A percentile compares a stretch with the other conserved stretches of the same genome.
Evolutionary conservation across 148 eudicot species (phyloP).

Genomic region (Rhododendron kiyosumense): DNA sequence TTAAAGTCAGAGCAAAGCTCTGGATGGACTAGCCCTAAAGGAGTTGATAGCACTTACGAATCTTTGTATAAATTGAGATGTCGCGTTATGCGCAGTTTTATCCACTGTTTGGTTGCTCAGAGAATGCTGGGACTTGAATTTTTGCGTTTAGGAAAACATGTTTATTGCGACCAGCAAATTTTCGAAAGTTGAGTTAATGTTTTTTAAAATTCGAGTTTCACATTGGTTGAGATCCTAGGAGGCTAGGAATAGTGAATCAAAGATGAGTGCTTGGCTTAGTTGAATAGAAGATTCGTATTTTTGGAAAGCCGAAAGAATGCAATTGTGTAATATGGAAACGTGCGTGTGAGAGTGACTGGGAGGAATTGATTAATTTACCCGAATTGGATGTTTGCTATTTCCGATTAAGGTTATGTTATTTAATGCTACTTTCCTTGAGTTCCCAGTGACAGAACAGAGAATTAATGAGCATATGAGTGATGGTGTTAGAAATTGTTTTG

Average conservation of each 20-base stretch:
- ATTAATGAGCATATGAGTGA: not conserved
- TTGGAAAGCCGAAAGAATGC: not conserved
- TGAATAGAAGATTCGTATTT: not conserved
- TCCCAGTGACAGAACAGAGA: not conserved
- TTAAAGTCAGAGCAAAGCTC: not conserved
- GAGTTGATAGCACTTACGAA: no score
- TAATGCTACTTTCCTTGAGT: not conserved
- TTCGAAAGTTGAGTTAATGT: not conserved
- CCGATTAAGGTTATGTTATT: not conserved
- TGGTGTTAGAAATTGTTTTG: conserved; percentile 12
- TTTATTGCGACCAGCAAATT: not conserved
- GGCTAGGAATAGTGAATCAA: not conserved
- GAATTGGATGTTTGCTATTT: not conserved
- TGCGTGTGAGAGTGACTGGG: not conserved
- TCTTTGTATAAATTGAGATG: not conserved
- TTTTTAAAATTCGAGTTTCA: not conserved
- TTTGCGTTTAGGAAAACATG: not conserved
- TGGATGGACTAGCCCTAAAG: no score
- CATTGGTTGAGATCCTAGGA: not conserved
- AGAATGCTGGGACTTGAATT: not conserved
- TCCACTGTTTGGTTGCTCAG: not conserved
- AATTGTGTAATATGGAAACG: not conserved
- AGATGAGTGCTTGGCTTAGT: not conserved
- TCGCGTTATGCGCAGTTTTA: not conserved
- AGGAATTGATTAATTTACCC: not conserved